phyloP scores from a whole-genome alignment of 495 filamentous ascomycete genomes.

The Symbiotaphrina buchneri region DNA sequence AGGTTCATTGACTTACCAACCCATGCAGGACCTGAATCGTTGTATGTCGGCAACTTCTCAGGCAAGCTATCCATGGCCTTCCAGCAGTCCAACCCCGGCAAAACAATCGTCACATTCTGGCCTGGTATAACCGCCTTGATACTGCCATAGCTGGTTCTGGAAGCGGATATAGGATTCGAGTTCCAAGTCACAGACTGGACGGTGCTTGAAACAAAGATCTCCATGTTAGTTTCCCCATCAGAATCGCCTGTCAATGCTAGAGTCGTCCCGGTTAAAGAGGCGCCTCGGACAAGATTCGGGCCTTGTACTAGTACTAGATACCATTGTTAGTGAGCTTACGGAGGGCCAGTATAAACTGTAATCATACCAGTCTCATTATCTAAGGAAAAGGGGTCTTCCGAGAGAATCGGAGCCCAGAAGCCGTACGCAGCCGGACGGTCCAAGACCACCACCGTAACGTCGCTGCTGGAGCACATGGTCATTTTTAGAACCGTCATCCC shows the following conservation, averaged over 20 bases:
- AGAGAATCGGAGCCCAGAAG: too few relatives aligned
- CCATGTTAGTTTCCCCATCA: slow-evolving; percentile 41
- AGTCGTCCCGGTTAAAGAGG: slow-evolving; percentile 21
- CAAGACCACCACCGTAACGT: too few relatives aligned
- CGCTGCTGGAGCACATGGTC: not conserved
- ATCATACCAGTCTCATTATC: too few relatives aligned
- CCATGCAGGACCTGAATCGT: too few relatives aligned
- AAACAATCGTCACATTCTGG: slow-evolving; percentile 21
- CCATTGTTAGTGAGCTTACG: too few relatives aligned
- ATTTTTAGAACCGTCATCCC: not conserved
- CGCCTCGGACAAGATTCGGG: slow-evolving; percentile 49
- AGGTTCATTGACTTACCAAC: too few relatives aligned
- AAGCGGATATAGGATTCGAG: slow-evolving; percentile 18
- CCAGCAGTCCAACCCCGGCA: slow-evolving; percentile 44
- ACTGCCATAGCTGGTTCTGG: slow-evolving; percentile 13
- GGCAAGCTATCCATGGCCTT: slow-evolving; percentile 49
- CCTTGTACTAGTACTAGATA: too few relatives aligned
- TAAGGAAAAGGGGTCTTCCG: too few relatives aligned
- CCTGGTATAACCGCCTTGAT: slow-evolving; percentile 26
- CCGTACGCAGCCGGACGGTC: too few relatives aligned
- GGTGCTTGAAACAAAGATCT: slow-evolving; percentile 30
- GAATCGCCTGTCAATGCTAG: slow-evolving; percentile 46
- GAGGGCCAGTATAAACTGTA: too few relatives aligned
- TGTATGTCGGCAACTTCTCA: slow-evolving; percentile 36
- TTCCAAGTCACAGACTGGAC: slow-evolving; percentile 38